Evolutionary conservation across 2,329 filamentous ascomycete genomes (phyloP), one percentile per base, ranked within the genome.

Genomic region (Trichoderma harzianum): DNA sequence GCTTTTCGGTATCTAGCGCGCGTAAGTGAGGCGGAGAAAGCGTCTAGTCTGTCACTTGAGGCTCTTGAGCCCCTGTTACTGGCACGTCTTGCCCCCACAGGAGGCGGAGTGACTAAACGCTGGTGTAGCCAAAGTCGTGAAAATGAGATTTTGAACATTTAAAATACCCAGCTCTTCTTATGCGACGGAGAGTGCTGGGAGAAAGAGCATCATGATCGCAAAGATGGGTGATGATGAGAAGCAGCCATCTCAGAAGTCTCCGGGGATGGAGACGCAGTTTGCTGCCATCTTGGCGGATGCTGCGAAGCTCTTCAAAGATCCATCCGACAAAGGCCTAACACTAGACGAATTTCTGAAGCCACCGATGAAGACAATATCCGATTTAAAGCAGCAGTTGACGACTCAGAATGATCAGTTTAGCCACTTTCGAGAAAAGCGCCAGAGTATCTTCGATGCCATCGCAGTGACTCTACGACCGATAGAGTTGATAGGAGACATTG

Each of bases 401-500:
- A 70, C 73, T 7, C 78, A 82, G 53, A 83, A 84, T 75, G 76
- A 78, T 3, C 73, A 78, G 28, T 84, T 84, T 60, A 55, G 72
- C 7, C 73, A 77, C n/a, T 84, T 84, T 67, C 79, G 83, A 11
- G 78, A 78, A 36, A 82, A 77, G 68, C 76, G 78, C 0, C 78
- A 80, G 30, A 74, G 72, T 18, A 72, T 84, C 34, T 83, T 83
- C 62, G 75, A 79, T 55, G 78, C 77, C 24, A 65, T 84, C 57
- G 72, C 76, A 1, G 74, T 76, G 0, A 78, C 79, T 5, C 76
- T 83, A 11, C 72, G 74, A 12, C 83, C 84, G 1, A 74, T 85
- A 16, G 82, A 85, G 73, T 64, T 80, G 7, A 77, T 85, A 18
- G 83, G 83, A 1, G 79, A 80, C 32, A 77, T 83, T 11, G 77